phyloP scores from a whole-genome alignment of 2,329 filamentous ascomycete species.

The Colletotrichum sp. region DNA sequence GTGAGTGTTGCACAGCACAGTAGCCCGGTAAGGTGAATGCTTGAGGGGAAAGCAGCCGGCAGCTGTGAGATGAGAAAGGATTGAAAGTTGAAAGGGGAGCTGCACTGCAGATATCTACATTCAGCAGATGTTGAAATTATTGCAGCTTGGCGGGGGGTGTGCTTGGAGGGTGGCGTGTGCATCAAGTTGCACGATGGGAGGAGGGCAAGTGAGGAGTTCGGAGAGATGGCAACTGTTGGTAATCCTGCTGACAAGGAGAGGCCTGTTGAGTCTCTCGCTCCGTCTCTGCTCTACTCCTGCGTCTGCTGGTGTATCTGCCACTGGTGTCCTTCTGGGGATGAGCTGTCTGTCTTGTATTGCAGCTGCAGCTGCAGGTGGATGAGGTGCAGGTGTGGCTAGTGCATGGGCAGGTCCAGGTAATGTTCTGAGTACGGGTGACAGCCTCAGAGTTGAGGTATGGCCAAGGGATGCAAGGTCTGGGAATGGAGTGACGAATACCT shows the following conservation, averaged over 20 bases:
- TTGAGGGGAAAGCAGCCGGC: neutral
- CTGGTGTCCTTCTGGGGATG: neutral
- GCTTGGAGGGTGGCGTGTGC: neutral
- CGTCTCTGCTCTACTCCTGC: neutral
- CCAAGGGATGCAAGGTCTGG: conserved; percentile 4
- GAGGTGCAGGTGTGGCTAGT: neutral
- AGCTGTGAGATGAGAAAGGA: neutral
- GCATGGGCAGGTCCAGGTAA: neutral
- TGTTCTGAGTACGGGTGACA: neutral
- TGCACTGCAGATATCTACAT: conserved; percentile 15
- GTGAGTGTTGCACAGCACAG: neutral
- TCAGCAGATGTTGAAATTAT: neutral
- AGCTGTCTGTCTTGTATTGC: neutral
- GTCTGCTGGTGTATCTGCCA: neutral
- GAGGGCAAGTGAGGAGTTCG: neutral
- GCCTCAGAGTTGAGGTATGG: neutral
- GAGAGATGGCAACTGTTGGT: neutral
- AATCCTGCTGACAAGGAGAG: neutral
- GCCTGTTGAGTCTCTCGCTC: neutral
- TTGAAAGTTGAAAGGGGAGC: conserved; percentile 5
- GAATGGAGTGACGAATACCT: conserved; percentile 1
- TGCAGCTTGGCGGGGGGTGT: neutral
- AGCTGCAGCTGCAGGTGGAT: neutral
- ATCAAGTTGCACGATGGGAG: neutral
- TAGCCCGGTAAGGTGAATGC: neutral